Evolutionary conservation across 345 rosid species (phyloP), one percentile per base, ranked within the genome.

Genomic region (Conringia planisiliqua): DNA sequence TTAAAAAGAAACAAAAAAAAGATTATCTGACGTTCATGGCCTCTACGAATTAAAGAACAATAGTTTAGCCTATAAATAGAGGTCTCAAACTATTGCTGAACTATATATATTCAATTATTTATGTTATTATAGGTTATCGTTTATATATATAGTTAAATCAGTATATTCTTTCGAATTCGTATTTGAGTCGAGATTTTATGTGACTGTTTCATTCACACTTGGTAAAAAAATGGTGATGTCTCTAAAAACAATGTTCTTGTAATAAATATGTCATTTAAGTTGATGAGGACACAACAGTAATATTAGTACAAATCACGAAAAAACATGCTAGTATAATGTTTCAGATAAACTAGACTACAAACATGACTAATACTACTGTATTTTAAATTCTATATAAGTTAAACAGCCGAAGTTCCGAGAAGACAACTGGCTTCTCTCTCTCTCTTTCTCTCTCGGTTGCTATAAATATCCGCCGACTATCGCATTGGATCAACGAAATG

Each of bases 381-480:
- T 42, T 43, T 5, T 27, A 10, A 63, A n/a, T n/a, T 62, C n/a
- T 16, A 11, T 16, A 30, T 46, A 27, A 40, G 18, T 38, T 18
- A 32, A 18, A 24, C 29, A 64, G 66, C 59, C 50, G 55, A 62
- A 72, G 63, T 13, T 10, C 32, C 42, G 27, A 58, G 74, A 70
- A 60, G 50, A 50, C 50, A 60, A 4, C 10, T 71, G 7, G 11
- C 5, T 4, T 58, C 27, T 64, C 26, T 30, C 17, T 60, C 66
- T 70, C 29, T 48, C 66, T 70, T 18, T 48, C 6, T 67, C 54
- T 66, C 52, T 26, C 12, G 14, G 68, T 43, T 66, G 50, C 79
- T 68, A 75, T 75, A 68, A 75, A 68, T 59, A 61, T 36, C 33
- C 8, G 44, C 35, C 55, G 38, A 55, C 30, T 39, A 51, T 20